Evolutionary conservation across 495 filamentous ascomycete species (phyloP).

Genomic region (Lepidopterella palustris): DNA sequence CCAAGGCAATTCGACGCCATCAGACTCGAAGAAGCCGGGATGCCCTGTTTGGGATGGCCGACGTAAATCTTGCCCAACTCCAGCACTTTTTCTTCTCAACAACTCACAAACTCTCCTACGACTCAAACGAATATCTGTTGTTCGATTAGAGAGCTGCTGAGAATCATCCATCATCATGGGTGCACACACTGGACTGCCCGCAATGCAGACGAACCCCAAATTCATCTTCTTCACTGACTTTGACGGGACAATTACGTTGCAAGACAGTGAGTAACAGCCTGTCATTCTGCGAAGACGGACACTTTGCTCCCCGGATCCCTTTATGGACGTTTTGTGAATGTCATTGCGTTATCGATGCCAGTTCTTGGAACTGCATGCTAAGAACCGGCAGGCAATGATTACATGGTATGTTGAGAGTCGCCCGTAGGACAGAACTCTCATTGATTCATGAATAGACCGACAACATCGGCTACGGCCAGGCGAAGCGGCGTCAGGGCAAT

Average conservation of each 20-base stretch:
- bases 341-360: not conserved
- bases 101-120: not conserved
- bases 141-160: not conserved
- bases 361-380: slow-evolving; percentile 10
- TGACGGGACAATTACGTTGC: slow-evolving; percentile 86
- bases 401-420: slow-evolving; percentile 47
- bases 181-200: slow-evolving; percentile 17
- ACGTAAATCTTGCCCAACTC: not conserved
- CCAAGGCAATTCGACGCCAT: not conserved
- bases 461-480: slow-evolving; percentile 73
- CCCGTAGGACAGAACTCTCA: slow-evolving; percentile 1
- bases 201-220: slow-evolving; percentile 40
- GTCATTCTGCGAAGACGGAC: not conserved
- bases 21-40: not conserved
- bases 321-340: too few species aligned
- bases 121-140: not conserved
- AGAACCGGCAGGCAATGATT: slow-evolving; percentile 72
- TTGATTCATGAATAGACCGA: slow-evolving; percentile 56
- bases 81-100: not conserved
- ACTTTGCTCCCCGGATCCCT: not conserved
- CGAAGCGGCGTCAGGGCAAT: slow-evolving; percentile 59
- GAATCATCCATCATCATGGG: slow-evolving; percentile 5
- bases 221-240: slow-evolving; percentile 98
- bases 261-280: slow-evolving; percentile 57
- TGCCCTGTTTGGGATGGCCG: not conserved